A percentile compares a stretch with the other conserved stretches of the same genome.
These are phyloP conservation scores for Pyricularia sp. DNA, from an alignment of 2,329 filamentous ascomycete genomes.

Conservation along the genomic window DNA sequence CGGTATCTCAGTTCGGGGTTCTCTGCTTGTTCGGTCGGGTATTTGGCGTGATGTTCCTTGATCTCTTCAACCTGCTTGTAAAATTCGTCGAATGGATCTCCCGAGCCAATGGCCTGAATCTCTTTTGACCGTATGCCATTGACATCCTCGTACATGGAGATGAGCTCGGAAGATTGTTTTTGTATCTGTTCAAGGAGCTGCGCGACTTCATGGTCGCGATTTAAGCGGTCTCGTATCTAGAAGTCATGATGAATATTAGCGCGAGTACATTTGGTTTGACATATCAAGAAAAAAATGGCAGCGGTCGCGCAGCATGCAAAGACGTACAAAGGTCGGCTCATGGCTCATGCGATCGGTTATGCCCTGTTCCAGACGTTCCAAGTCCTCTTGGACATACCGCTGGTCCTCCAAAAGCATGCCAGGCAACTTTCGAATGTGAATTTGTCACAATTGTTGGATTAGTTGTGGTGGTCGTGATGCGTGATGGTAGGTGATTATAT, in stretches of 20 bases:
- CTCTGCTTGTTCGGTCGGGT: constrained; percentile 91
- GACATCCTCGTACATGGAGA: constrained; percentile 77
- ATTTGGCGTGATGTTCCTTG: constrained; percentile 80
- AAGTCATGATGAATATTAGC: constrained; percentile 10
- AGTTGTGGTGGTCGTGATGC: not conserved
- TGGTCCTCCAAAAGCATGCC: constrained; percentile 85
- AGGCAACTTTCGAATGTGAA: not conserved
- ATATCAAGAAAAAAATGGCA: constrained; percentile 1
- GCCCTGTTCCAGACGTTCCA: constrained; percentile 91
- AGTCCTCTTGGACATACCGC: constrained; percentile 87
- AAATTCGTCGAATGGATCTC: constrained; percentile 85
- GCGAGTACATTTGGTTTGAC: constrained; percentile 6
- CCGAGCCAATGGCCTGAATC: constrained; percentile 72
- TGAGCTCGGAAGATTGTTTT: constrained; percentile 68
- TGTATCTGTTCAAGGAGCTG: constrained; percentile 84
- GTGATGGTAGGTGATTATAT: not conserved
- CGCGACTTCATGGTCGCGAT: constrained; percentile 84
- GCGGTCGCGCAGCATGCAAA: not conserved
- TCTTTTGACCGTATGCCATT: constrained; percentile 66
- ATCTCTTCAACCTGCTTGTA: constrained; percentile 75
- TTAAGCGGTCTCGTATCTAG: constrained; percentile 79
- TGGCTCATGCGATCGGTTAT: constrained; percentile 82
- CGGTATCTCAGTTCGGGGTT: constrained; percentile 92
- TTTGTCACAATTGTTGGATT: not conserved
- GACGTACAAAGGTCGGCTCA: constrained; percentile 74